phyloP scores from a whole-genome alignment of 192 early-diverging fungal genomes.

The Podila horticola region DNA sequence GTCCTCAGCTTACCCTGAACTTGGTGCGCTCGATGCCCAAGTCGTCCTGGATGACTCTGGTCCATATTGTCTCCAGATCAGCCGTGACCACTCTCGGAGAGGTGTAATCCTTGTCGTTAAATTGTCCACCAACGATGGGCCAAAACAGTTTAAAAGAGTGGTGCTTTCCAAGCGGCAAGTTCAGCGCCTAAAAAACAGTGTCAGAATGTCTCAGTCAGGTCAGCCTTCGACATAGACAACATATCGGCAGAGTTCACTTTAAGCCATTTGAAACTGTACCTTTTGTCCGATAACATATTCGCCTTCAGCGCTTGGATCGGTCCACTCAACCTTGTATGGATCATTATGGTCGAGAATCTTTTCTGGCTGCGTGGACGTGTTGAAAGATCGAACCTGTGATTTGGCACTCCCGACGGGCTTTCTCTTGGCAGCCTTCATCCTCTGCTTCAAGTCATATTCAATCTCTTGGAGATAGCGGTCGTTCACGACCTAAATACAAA shows the following conservation, averaged over 20 bases:
- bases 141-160: constrained; percentile 66
- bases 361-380: constrained; percentile 69
- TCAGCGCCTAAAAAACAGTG: constrained; percentile 41
- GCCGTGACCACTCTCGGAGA: constrained; percentile 71
- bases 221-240: no score
- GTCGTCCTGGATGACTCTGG: constrained; percentile 71
- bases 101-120: constrained; percentile 80
- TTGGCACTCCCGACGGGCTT: constrained; percentile 79
- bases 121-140: constrained; percentile 82
- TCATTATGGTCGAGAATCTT: constrained; percentile 90
- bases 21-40: constrained; percentile 69
- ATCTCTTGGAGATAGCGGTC: constrained; percentile 58
- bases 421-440: constrained; percentile 86
- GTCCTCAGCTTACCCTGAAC: constrained; percentile 56
- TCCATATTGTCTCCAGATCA: constrained; percentile 88
- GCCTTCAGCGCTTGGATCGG: constrained; percentile 54
- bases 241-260: no score
- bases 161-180: constrained; percentile 50
- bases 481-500: constrained; percentile 22
- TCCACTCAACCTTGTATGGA: constrained; percentile 92
- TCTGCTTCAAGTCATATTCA: constrained; percentile 76
- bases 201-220: no score
- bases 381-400: constrained; percentile 78
- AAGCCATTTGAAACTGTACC: constrained; percentile 40
- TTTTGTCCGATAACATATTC: constrained; percentile 71